Evolutionary conservation across 1,139 yeast species (phyloP).

Genomic region (Pichia sp.): DNA sequence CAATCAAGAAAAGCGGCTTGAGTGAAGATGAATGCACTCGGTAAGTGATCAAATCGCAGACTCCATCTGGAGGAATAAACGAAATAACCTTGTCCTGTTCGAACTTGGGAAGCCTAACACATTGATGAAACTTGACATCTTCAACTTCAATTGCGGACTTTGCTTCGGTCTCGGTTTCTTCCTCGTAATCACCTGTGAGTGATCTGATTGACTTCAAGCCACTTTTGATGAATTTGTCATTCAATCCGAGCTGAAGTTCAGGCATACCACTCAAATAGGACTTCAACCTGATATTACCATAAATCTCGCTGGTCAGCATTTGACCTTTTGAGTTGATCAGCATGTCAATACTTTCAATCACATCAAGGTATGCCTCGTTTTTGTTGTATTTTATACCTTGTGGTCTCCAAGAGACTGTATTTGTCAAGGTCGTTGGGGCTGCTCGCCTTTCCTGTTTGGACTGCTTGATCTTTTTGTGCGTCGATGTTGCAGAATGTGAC

Average conservation of each 20-base stretch:
- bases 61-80: constrained; percentile 89
- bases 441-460: constrained; percentile 14
- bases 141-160: constrained; percentile 41
- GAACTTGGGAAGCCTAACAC: constrained; percentile 66
- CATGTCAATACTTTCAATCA: constrained; percentile 89
- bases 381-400: constrained; percentile 87
- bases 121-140: constrained; percentile 91
- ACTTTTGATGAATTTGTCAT: constrained; percentile 50
- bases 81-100: constrained; percentile 59
- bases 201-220: constrained; percentile 27
- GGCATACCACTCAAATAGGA: constrained; percentile 96
- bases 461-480: constrained; percentile 15
- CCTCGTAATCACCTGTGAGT: constrained; percentile 18
- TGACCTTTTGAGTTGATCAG: constrained; percentile 82
- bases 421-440: constrained; percentile 91
- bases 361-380: constrained; percentile 95
- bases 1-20: constrained; percentile 87
- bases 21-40: constrained; percentile 64
- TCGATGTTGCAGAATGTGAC: constrained; percentile 13
- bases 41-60: constrained; percentile 82
- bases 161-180: neutral
- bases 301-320: constrained; percentile 81
- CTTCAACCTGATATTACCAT: constrained; percentile 83
- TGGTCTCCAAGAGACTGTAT: constrained; percentile 93
- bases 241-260: constrained; percentile 83